phyloP scores from a whole-genome alignment of 257 asterid genomes.

The Echium plantagineum region DNA sequence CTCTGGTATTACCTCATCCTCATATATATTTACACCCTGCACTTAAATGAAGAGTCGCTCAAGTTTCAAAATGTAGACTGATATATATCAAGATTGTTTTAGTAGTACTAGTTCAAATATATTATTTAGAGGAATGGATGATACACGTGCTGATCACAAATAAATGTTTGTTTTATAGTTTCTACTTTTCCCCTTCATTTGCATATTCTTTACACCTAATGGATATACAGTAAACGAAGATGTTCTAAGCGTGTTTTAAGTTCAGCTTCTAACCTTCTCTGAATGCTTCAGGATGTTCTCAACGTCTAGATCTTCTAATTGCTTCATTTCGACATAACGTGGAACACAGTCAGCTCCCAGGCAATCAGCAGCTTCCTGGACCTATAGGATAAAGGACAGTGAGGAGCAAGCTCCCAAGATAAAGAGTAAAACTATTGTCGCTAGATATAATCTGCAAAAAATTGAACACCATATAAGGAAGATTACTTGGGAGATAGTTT shows the following conservation, averaged over 20 bases:
- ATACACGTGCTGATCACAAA: too few relatives aligned
- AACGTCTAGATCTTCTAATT: constrained; percentile 41
- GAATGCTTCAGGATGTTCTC: constrained; percentile 45
- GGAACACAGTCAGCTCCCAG: constrained; percentile 76
- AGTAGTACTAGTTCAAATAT: too few relatives aligned
- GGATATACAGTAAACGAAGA: not conserved
- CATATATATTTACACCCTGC: constrained; percentile 38
- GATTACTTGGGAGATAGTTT: constrained; percentile 60
- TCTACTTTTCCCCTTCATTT: not conserved
- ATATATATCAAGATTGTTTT: not conserved
- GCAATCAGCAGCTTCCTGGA: constrained; percentile 96
- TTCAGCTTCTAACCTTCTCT: constrained; percentile 32
- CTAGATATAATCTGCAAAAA: not conserved
- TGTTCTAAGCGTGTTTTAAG: not conserved
- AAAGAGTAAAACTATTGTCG: not conserved
- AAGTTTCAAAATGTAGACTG: too few relatives aligned
- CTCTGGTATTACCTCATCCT: constrained; percentile 33
- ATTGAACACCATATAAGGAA: not conserved
- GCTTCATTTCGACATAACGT: constrained; percentile 57
- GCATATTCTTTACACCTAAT: not conserved
- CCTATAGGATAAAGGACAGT: constrained; percentile 25
- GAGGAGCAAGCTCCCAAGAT: constrained; percentile 7
- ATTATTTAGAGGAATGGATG: too few relatives aligned
- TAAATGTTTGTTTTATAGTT: not conserved
- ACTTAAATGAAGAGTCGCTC: not conserved